Evolutionary conservation across 352 stramenopile species (phyloP), one percentile per base, ranked within the genome.

Genomic region (Pythium oligandrum): DNA sequence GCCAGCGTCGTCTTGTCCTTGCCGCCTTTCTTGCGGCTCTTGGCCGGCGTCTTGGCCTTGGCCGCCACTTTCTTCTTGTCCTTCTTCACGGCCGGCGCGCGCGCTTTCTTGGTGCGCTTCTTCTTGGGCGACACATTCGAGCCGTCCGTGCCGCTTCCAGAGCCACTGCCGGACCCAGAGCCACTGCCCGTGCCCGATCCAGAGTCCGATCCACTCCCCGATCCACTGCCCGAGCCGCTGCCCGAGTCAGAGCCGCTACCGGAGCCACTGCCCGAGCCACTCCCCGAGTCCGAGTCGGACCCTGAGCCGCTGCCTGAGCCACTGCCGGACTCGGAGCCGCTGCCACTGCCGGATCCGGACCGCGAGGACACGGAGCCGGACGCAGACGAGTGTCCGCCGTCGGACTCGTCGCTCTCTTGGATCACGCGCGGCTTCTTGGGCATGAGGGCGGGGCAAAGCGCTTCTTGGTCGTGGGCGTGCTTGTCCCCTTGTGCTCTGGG

Each of bases 351-450:
- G 5, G 57, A 75, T n/a, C 62, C 50, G 11, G 63, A 83, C 53
- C 78, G 69, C 2, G 78, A 88, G 49, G 74, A 85, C 51, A 67
- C 69, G 0, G 78, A 87, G 12, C 74, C 71, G 6, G 76, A 86
- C 2, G 61, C 73, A 17, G 71, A 82, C 50, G 79, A 88, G 53
- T 66, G 55, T 31, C 56, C 63, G 44, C 64, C 74, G 44, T 90
- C 78, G 50, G 71, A 84, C 60, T 88, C 79, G 66, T 86, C 80
- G 64, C 80, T 90, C 52, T 83, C 80, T 30, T 67, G 64, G 44
- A 88, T 68, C 48, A 83, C 77, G 63, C 62, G 57, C 38, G 83
- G 80, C 73, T 88, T 90, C 50, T 72, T 71, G 17, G 17, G 17
- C 17, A 26, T 26, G 17, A 26, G 17, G 17, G 17, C 17, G 17